Base-by-base conservation (phyloP, 2,329 filamentous ascomycete genomes). In the Podosphaera fusca region DNA sequence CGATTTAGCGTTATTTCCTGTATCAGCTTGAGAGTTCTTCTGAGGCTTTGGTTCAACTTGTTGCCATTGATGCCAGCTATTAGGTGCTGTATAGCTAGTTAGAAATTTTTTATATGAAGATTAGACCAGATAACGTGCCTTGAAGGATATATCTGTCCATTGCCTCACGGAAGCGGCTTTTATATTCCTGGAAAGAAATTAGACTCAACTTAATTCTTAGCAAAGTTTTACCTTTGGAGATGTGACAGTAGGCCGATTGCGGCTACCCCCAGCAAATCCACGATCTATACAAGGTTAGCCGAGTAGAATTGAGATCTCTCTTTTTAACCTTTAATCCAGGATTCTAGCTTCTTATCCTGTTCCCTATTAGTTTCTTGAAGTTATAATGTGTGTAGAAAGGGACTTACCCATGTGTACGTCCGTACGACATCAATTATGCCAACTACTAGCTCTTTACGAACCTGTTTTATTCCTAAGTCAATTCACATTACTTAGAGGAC, bases 351-450 rank as follows among this genome's bases (percentile, higher is more conserved):
- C 75, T 98, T 98, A 73, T 98, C 92, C 54, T 61, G 63, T 45
- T 42, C 5, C 21, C 21, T 21, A 21, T 21, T 21, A 21, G 21
- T 21, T 21, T 21, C 21, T 21, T 21, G 21, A 21, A 42, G 21
- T 0, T 14, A 5, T 47, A 34, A 21, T 47, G 21, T 1, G 30
- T 10, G 29, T 21, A 30, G 42, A 51, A 35, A 8, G 38, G n/a
- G 14, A 55, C 30, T 36, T 47, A 55, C 54, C 88, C 92, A 98
- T 0, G 92, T 98, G 68, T 96, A 98, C 0, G 92, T 98, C 57
- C 92, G 81, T 63, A 98, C 96, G 68, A 92, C 96, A 69, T 98
- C 90, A 61, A 98, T 96, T 65, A 98, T 96, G 3, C 92, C 92
- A 1, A 98, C 89, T 12, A 96, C 87, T 12, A 98, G 79, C 70